These are phyloP conservation scores for Nakazawaea siamensis DNA, from an alignment of 805 yeast genomes.

Conservation along the genomic window DNA sequence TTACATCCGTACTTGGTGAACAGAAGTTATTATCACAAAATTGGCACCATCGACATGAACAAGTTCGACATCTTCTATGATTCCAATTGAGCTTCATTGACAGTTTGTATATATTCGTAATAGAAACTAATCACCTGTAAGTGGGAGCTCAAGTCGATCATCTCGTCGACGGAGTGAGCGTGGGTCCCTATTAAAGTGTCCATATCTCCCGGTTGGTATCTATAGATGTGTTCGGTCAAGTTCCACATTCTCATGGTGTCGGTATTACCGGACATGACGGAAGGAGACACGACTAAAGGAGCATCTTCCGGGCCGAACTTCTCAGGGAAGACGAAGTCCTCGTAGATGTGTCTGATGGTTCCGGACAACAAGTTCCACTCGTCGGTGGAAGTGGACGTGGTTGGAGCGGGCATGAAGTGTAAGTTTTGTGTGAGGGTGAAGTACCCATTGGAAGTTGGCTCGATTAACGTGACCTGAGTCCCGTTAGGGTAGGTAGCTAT, in stretches of 20 bases:
- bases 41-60: conserved; percentile 34
- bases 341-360: conserved; percentile 46
- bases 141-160: conserved; percentile 44
- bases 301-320: conserved; percentile 10
- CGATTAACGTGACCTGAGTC: conserved; percentile 14
- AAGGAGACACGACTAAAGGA: conserved; percentile 33
- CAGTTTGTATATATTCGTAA: conserved; percentile 36
- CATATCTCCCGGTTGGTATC: conserved; percentile 41
- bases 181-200: conserved; percentile 25
- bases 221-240: conserved; percentile 44
- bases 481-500: conserved; percentile 14
- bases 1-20: conserved; percentile 81
- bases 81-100: conserved; percentile 15
- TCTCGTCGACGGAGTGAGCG: conserved; percentile 62
- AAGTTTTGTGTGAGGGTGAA: conserved; percentile 13
- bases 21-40: conserved; percentile 71
- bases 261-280: conserved; percentile 50
- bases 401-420: conserved; percentile 31
- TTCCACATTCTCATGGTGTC: conserved; percentile 56
- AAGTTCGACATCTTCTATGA: conserved; percentile 10
- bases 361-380: conserved; percentile 40
- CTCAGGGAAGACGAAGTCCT: conserved; percentile 34
- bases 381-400: conserved; percentile 25
- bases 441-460: conserved; percentile 11
- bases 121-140: conserved; percentile 49